Evolutionary conservation across 148 eudicot species (phyloP).

Genomic region (Limonium bicolor): DNA sequence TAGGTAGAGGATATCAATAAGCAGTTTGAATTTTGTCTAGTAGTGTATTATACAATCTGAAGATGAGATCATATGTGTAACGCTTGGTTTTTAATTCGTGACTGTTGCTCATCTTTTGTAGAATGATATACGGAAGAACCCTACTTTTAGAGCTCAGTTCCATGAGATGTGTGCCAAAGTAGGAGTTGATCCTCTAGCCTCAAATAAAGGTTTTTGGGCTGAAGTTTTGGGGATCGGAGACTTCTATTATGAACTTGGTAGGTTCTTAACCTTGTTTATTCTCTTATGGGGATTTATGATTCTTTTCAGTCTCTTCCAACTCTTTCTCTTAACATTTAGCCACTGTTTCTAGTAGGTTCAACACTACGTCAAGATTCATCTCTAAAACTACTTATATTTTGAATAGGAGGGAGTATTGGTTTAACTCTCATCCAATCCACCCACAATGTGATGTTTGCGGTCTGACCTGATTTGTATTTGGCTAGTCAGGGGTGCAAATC

Average conservation of each 20-base stretch:
- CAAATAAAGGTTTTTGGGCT: slow-evolving; percentile 99
- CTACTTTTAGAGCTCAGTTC: slow-evolving; percentile 89
- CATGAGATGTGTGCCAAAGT: slow-evolving; percentile 99
- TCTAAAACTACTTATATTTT: too few species aligned
- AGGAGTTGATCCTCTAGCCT: slow-evolving; percentile 96
- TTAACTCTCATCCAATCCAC: too few species aligned
- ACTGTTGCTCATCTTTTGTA: slow-evolving; percentile 19
- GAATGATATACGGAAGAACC: slow-evolving; percentile 98
- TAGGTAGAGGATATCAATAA: too few species aligned
- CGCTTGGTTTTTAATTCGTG: not conserved
- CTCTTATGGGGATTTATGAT: not conserved
- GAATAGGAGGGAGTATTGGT: too few species aligned
- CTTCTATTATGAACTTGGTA: slow-evolving; percentile 96
- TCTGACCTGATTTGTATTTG: slow-evolving; percentile 12
- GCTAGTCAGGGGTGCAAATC: slow-evolving; percentile 78
- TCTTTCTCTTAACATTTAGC: too few species aligned
- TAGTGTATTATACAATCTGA: too few species aligned
- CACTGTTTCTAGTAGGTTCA: too few species aligned
- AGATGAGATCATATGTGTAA: too few species aligned
- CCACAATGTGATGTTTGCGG: too few species aligned
- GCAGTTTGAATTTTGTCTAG: too few species aligned
- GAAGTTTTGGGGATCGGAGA: slow-evolving; percentile 95
- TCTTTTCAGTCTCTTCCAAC: too few species aligned
- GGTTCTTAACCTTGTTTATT: slow-evolving; percentile 9
- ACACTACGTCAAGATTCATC: too few species aligned